Conservation (phyloP, 768 basidiomycete species). For the Mycena polygramma region DNA sequence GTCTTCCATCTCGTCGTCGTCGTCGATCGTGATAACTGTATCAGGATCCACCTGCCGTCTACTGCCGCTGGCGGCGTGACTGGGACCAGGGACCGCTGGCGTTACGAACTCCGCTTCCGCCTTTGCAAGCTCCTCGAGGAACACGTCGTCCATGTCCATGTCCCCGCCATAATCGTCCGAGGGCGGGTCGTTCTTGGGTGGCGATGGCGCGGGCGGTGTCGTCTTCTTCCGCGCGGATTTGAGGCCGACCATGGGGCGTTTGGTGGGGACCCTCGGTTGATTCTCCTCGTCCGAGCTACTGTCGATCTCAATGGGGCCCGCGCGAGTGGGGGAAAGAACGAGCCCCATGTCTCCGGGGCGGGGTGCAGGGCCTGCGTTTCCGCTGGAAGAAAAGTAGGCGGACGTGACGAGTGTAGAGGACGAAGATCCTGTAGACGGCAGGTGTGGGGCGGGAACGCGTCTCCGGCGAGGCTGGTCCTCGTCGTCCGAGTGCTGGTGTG, state of each 20-base stretch:
- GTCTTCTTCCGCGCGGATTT: constrained; percentile 32
- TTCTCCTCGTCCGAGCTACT: constrained; percentile 47
- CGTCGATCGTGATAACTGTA: constrained; percentile 36
- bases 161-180: constrained; percentile 50
- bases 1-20: constrained; percentile 53
- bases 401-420: constrained; percentile 29
- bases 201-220: constrained; percentile 3
- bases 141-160: constrained; percentile 52
- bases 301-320: constrained; percentile 42
- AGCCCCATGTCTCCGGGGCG: constrained; percentile 32
- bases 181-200: constrained; percentile 26
- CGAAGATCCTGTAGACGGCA: constrained; percentile 23
- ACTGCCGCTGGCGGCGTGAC: constrained; percentile 23
- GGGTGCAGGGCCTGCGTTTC: constrained; percentile 25
- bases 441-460: constrained; percentile 37
- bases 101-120: constrained; percentile 44
- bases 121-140: constrained; percentile 55
- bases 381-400: constrained; percentile 31
- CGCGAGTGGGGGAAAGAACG: constrained; percentile 35
- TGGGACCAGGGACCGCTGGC: constrained; percentile 9
- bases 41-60: constrained; percentile 42
- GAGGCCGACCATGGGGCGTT: constrained; percentile 29
- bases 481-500: constrained; percentile 43
- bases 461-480: constrained; percentile 46
- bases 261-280: constrained; percentile 13